These are phyloP conservation scores for Ilex paraguariensis DNA, from an alignment of 305 asterid species.

Conservation along the genomic window DNA sequence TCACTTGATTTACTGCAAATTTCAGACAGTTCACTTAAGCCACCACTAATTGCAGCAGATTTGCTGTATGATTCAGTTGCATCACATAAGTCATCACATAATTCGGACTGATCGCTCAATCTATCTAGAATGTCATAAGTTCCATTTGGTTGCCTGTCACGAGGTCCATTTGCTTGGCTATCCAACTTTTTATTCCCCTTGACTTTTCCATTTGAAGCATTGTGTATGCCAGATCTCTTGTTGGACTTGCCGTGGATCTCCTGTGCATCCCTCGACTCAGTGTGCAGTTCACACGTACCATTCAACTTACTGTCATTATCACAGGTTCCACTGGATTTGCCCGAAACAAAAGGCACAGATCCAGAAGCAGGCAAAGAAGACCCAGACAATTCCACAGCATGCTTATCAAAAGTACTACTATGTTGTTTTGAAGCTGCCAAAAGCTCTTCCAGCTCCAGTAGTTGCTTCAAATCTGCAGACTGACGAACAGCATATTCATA, in stretches of 20 bases:
- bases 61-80: constrained; percentile 31
- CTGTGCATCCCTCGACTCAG: constrained; percentile 31
- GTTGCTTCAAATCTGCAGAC: constrained; percentile 81
- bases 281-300: constrained; percentile 31
- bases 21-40: constrained; percentile 50
- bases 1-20: constrained; percentile 40
- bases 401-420: constrained; percentile 26
- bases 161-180: constrained; percentile 23
- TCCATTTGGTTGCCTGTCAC: constrained; percentile 37
- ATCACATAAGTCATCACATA: constrained; percentile 24
- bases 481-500: constrained; percentile 67
- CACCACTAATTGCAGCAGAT: constrained; percentile 30
- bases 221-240: constrained; percentile 25
- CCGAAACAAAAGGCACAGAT: constrained; percentile 36
- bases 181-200: constrained; percentile 13
- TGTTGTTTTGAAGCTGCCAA: constrained; percentile 47
- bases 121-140: constrained; percentile 36
- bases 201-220: constrained; percentile 12
- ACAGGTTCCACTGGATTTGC: constrained; percentile 35
- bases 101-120: constrained; percentile 31
- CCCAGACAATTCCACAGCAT: constrained; percentile 36
- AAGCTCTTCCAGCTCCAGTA: constrained; percentile 87
- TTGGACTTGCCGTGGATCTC: constrained; percentile 36
- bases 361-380: constrained; percentile 29
- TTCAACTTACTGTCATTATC: constrained; percentile 36